A percentile compares a stretch with the other conserved stretches of the same genome.
phyloP scores from a whole-genome alignment of 1,284 basidiomycete species.

The Ustilago tritici region DNA sequence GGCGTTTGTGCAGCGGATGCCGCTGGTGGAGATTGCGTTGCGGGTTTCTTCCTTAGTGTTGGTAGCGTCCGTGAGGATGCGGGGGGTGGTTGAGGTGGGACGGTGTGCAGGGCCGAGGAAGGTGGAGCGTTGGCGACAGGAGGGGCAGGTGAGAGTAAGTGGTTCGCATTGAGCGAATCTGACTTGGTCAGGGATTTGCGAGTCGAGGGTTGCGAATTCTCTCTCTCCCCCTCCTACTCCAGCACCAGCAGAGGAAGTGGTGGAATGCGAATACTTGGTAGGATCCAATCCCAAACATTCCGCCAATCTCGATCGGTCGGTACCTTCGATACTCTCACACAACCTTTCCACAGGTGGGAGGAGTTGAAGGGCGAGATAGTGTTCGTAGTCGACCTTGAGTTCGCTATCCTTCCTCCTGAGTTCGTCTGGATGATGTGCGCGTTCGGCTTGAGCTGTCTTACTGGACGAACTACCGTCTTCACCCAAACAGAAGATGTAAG shows the following conservation, averaged over 20 bases:
- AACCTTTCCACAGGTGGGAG: slow-evolving; percentile 93
- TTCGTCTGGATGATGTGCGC: slow-evolving; percentile 94
- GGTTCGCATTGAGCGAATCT: slow-evolving; percentile 73
- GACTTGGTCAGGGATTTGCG: slow-evolving; percentile 87
- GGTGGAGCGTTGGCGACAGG: slow-evolving; percentile 37
- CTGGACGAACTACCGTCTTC: slow-evolving; percentile 78
- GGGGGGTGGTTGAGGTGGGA: slow-evolving; percentile 1
- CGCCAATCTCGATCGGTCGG: slow-evolving; percentile 88
- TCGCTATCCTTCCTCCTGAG: slow-evolving; percentile 74
- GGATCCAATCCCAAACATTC: slow-evolving; percentile 96
- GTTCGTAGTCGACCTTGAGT: slow-evolving; percentile 75
- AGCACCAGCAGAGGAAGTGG: slow-evolving; percentile 44
- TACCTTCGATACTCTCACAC: slow-evolving; percentile 96
- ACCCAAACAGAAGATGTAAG: slow-evolving; percentile 91
- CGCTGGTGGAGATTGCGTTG: slow-evolving; percentile 41
- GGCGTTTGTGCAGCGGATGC: slow-evolving; percentile 48
- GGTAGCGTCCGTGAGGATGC: slow-evolving; percentile 22
- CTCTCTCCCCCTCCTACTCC: slow-evolving; percentile 70
- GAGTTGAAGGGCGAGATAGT: slow-evolving; percentile 91
- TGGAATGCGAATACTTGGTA: slow-evolving; percentile 75
- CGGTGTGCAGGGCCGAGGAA: slow-evolving; percentile 49
- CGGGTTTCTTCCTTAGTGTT: slow-evolving; percentile 7
- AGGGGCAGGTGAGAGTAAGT: slow-evolving; percentile 53
- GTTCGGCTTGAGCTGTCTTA: slow-evolving; percentile 86
- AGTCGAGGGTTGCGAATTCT: slow-evolving; percentile 85